These are phyloP conservation scores for Phyllosticta capitalensis DNA, from an alignment of 2,329 filamentous ascomycete species.

Conservation along the genomic window DNA sequence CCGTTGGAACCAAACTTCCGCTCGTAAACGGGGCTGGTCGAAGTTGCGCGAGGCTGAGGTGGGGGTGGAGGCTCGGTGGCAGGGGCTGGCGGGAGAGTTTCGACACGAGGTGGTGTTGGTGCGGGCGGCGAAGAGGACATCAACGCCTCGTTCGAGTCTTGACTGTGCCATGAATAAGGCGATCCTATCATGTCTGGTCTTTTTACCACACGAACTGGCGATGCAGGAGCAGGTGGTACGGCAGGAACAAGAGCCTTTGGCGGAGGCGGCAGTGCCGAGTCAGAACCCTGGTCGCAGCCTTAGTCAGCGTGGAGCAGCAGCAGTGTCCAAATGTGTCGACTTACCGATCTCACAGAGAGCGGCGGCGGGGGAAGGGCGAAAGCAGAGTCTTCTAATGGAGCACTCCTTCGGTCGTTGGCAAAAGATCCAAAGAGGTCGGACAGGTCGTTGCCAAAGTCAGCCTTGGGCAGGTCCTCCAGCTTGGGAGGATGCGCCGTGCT, in stretches of 20 bases:
- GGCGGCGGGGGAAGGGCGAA: constrained; percentile 1
- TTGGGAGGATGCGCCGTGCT: constrained; percentile 35
- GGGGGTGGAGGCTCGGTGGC: background rate
- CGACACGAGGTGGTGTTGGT: constrained; percentile 19
- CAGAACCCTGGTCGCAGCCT: constrained; percentile 6
- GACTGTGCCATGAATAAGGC: constrained; percentile 44
- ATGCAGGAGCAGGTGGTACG: constrained; percentile 3
- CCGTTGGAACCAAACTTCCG: constrained; percentile 5
- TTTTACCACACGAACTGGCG: constrained; percentile 6
- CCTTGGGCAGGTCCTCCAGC: constrained; percentile 24
- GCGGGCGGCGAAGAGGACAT: constrained; percentile 30
- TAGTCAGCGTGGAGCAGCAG: background rate
- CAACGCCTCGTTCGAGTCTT: constrained; percentile 41
- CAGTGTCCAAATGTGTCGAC: constrained; percentile 2
- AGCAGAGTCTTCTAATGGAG: constrained; percentile 6
- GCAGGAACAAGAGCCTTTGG: constrained; percentile 6
- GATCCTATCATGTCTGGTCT: constrained; percentile 35
- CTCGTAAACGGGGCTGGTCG: constrained; percentile 2
- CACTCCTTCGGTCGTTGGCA: constrained; percentile 25
- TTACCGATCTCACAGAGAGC: constrained; percentile 9
- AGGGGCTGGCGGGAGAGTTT: constrained; percentile 5
- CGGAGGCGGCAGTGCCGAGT: constrained; percentile 8
- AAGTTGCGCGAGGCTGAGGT: constrained; percentile 1
- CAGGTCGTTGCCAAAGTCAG: constrained; percentile 34
- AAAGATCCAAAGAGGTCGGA: constrained; percentile 40